phyloP scores from a whole-genome alignment of 805 yeast species.

The Monosporozyma aerobia region DNA sequence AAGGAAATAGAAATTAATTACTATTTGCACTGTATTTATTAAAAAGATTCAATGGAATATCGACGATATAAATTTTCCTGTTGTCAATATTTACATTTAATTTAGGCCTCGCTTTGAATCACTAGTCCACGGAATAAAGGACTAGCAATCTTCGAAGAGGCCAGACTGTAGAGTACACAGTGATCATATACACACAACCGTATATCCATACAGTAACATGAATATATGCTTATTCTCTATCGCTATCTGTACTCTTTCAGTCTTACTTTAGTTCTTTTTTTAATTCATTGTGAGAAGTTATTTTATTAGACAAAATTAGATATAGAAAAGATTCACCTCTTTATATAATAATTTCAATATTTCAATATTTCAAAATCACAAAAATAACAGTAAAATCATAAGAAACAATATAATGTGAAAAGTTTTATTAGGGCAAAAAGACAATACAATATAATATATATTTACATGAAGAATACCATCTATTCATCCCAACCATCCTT shows the following conservation, averaged over 20 bases:
- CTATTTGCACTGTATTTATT: slow-evolving; percentile 2
- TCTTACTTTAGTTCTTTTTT: background rate
- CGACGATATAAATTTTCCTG: slow-evolving; percentile 3
- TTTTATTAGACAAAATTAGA: background rate
- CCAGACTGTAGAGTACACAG: slow-evolving; percentile 11
- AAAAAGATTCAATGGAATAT: slow-evolving; percentile 18
- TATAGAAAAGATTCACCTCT: background rate
- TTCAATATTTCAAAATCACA: too few species aligned
- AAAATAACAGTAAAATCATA: background rate
- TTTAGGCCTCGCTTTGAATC: slow-evolving; percentile 42
- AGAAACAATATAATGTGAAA: background rate
- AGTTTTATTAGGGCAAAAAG: background rate
- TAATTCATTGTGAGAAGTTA: background rate
- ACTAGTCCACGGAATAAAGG: slow-evolving; percentile 31
- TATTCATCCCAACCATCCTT: slow-evolving; percentile 74
- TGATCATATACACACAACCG: background rate
- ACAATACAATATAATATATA: background rate
- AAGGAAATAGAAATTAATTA: slow-evolving; percentile 8
- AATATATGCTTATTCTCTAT: background rate
- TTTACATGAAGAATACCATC: background rate
- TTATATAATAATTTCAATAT: background rate
- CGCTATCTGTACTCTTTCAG: background rate
- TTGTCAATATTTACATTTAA: slow-evolving; percentile 10
- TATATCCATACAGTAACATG: background rate
- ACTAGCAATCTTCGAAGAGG: slow-evolving; percentile 40